Base-by-base conservation (phyloP, 768 basidiomycete species). In the Naganishia kalamii region DNA sequence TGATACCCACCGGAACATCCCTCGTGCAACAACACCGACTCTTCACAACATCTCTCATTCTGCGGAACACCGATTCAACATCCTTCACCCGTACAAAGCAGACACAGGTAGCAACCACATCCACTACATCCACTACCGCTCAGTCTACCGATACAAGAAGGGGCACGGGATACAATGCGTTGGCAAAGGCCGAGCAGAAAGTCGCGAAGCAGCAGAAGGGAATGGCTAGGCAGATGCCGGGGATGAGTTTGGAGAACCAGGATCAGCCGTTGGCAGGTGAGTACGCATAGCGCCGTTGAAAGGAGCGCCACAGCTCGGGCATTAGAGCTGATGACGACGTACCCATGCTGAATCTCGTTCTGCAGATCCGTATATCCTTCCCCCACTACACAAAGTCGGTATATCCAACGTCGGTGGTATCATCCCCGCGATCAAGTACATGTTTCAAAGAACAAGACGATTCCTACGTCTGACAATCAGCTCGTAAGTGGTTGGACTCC, bases 211-310 rank as follows among this genome's bases (percentile, higher is more conserved):
- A 57, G 37, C 54, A 57, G 54, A 57, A 57, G 37, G 54, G 54
- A 23, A 57, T 57, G 54, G 33, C 54, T 12, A n/a, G 54, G 54
- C 54, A 57, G 30, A 57, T 57, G 54, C 54, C 54, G 3, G 54
- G 54, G n/a, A 57, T 57, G 54, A 57, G 54, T 23, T 41, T 57
- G 54, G 54, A 57, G 54, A 57, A 57, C 37, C 54, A 57, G 35
- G 54, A 57, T 57, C 54, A 57, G 21, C 54, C 54, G 27, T 32
- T 57, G 32, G 54, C 54, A 57, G 54, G 54, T 57, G 54, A 57
- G 54, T 57, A 8, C 10, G 43, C 21, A 54, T 37, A 50, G 12
- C 5, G n/a, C n/a, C n/a, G n/a, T n/a, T n/a, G n/a, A n/a, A n/a
- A n/a, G n/a, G n/a, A n/a, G n/a, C n/a, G n/a, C n/a, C n/a, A n/a